Evolutionary conservation across 2,329 filamentous ascomycete species (phyloP), one percentile per base, ranked within the genome.

Genomic region (Nemania sp.): DNA sequence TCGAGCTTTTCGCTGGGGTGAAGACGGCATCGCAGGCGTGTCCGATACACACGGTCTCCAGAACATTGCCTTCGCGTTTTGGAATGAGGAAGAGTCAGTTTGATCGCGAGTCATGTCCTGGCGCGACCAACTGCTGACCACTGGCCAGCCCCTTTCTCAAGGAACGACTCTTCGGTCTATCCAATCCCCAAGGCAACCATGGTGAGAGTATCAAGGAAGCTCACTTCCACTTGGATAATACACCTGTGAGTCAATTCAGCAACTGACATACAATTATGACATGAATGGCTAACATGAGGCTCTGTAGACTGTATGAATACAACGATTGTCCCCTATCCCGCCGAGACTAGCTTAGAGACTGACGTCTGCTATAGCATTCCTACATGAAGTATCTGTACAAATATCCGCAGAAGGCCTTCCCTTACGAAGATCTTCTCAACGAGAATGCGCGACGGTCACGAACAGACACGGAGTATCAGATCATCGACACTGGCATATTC

Each of bases 381-480:
- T 97, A 97, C 78, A 97, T 97, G 93, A 97, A 97, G 73, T 95
- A 86, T 68, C 86, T 97, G 63, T 97, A 97, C 82, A 97, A 97
- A 74, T 95, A 97, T 66, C 94, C 94, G 0, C 93, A 97, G 74
- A 83, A 82, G 65, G 85, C 87, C 60, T 97, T 97, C 67, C 94
- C 93, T 2, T 97, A 97, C 77, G 81, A 97, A 71, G 86, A 96
- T 61, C 78, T 97, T 41, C 77, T 95, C 61, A 78, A 90, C 60
- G 90, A 95, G 68, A 97, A 96, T 69, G 91, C 86, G 37, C 83
- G 80, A 62, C 84, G 92, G 61, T 80, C 81, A 51, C 90, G 87
- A 71, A 71, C 85, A 64, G 92, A 97, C 60, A 83, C 83, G 42
- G 93, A 97, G 70, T 97, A 96, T 74, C 93, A 97, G 71, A 83